A percentile compares a stretch with the other conserved stretches of the same genome.
These are phyloP conservation scores for Pestalotiopsis sp. DNA, from an alignment of 2,329 filamentous ascomycete species.

Conservation along the genomic window DNA sequence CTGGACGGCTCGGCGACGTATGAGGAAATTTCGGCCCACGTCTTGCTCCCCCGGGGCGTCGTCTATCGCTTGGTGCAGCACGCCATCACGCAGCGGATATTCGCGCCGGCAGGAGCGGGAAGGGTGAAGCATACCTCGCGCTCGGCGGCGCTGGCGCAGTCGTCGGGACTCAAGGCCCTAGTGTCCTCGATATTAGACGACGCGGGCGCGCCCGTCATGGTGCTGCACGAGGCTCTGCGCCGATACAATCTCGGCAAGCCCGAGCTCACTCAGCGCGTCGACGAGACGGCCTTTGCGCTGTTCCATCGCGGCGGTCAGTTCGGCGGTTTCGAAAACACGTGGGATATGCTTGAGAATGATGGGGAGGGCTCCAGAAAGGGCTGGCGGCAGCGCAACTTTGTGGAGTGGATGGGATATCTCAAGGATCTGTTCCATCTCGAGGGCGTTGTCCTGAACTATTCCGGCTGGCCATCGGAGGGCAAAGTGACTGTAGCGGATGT, in stretches of 20 bases:
- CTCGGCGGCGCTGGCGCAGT: slow-evolving; percentile 39
- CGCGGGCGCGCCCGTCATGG: slow-evolving; percentile 37
- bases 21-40: slow-evolving; percentile 39
- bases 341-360: slow-evolving; percentile 43
- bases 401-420: slow-evolving; percentile 41
- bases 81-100: slow-evolving; percentile 41
- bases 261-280: slow-evolving; percentile 34
- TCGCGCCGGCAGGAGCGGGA: slow-evolving; percentile 28
- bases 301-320: slow-evolving; percentile 34
- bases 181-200: slow-evolving; percentile 41
- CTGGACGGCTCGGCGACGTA: slow-evolving; percentile 47
- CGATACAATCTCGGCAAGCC: slow-evolving; percentile 33
- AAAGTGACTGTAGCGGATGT: slow-evolving; percentile 43
- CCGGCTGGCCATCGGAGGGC: slow-evolving; percentile 39
- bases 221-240: slow-evolving; percentile 35
- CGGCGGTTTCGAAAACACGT: slow-evolving; percentile 34
- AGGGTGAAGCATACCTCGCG: slow-evolving; percentile 38
- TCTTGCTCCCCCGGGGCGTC: slow-evolving; percentile 40
- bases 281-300: slow-evolving; percentile 39
- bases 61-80: slow-evolving; percentile 41
- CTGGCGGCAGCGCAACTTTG: slow-evolving; percentile 41
- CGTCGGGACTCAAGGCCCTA: slow-evolving; percentile 35
- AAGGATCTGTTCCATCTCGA: slow-evolving; percentile 42
- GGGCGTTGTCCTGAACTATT: slow-evolving; percentile 32
- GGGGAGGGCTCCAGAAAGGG: slow-evolving; percentile 40